Conservation (phyloP, 176 grass and related monocot species). For the maize (Zea mays) region DNA sequence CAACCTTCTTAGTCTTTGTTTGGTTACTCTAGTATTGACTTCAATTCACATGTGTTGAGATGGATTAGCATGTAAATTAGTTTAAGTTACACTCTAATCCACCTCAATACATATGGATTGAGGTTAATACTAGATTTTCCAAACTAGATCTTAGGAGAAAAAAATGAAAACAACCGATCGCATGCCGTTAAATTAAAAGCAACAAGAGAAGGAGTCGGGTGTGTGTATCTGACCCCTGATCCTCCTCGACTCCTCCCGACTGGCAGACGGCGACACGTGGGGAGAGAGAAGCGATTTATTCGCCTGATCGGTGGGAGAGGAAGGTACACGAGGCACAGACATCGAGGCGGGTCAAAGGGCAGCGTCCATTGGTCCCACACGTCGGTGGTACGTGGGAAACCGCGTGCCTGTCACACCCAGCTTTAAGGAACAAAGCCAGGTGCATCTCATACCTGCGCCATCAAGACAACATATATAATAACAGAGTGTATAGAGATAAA, state of each 20-base stretch:
- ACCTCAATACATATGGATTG: no score
- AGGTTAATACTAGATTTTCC: no score
- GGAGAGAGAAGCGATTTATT: conserved; percentile 13
- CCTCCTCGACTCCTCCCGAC: not conserved
- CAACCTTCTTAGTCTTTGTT: not conserved
- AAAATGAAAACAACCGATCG: not conserved
- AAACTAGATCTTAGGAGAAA: not conserved
- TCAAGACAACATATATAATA: no score
- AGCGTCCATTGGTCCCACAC: conserved; percentile 23
- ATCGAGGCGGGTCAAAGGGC: conserved; percentile 46
- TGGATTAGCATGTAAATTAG: no score
- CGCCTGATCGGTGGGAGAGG: conserved; percentile 14
- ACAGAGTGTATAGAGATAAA: no score
- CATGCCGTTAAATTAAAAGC: not conserved
- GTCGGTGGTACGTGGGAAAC: conserved; percentile 1
- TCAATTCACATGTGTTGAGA: no score
- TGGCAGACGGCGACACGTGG: not conserved
- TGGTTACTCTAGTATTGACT: no score
- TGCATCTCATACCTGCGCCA: no score
- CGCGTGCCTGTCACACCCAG: not conserved
- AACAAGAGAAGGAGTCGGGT: not conserved
- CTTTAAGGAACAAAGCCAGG: no score
- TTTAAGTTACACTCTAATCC: no score
- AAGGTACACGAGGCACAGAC: conserved; percentile 34
- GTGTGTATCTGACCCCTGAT: conserved; percentile 30